Conservation (phyloP, 495 filamentous ascomycete genomes). For the Usnea hakonensis region DNA sequence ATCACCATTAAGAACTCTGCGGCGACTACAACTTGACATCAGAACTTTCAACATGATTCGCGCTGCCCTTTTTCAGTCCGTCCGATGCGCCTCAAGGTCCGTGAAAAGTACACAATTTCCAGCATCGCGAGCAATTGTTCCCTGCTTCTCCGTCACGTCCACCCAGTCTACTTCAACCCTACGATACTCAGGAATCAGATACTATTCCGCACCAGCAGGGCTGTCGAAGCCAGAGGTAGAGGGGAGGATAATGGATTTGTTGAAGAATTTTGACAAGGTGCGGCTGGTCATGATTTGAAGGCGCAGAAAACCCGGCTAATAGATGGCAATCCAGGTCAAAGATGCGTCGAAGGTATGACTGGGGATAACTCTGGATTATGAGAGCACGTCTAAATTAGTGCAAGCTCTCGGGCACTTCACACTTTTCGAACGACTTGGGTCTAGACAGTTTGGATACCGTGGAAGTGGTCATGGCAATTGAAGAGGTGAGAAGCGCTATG, state of each 20-base stretch:
- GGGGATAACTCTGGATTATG: slow-evolving; percentile 3
- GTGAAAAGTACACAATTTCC: slow-evolving; percentile 14
- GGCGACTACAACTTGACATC: not conserved
- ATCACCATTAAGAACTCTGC: not conserved
- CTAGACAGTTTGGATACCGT: slow-evolving; percentile 96
- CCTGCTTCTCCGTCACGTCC: slow-evolving; percentile 38
- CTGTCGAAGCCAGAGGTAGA: slow-evolving; percentile 78
- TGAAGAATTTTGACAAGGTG: slow-evolving; percentile 97
- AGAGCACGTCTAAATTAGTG: slow-evolving; percentile 2
- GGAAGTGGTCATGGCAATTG: slow-evolving; percentile 99
- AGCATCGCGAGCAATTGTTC: slow-evolving; percentile 30
- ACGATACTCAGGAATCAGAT: slow-evolving; percentile 56
- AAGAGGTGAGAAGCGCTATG: slow-evolving; percentile 65
- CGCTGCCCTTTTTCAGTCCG: slow-evolving; percentile 64
- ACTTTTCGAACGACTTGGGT: slow-evolving; percentile 94
- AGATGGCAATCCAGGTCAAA: slow-evolving; percentile 48
- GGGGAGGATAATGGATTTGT: slow-evolving; percentile 82
- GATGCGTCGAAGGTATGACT: slow-evolving; percentile 63
- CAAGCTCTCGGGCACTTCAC: slow-evolving; percentile 72
- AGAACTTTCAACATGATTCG: slow-evolving; percentile 64
- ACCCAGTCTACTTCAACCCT: slow-evolving; percentile 50
- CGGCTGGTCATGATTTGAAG: slow-evolving; percentile 25
- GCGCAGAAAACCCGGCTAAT: slow-evolving; percentile 22
- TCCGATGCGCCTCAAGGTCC: slow-evolving; percentile 29
- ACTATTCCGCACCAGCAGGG: slow-evolving; percentile 76